Conservation (phyloP, 2,329 filamentous ascomycete species). For the Leptodontidium sp. region DNA sequence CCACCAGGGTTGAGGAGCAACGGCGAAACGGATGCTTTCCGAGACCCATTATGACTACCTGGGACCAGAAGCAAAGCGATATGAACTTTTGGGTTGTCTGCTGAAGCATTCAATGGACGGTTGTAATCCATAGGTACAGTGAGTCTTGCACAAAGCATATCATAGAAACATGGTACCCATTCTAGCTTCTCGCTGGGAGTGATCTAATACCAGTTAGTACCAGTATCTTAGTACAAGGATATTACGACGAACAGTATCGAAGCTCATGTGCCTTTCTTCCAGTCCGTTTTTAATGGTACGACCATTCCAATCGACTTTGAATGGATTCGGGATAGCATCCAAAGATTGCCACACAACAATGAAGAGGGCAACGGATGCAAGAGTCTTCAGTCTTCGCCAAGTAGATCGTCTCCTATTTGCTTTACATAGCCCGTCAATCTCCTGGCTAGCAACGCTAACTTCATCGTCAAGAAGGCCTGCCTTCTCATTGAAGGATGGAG, state of each 20-base stretch:
- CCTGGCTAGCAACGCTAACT: neutral
- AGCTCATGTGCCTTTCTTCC: constrained; percentile 11
- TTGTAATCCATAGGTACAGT: constrained; percentile 58
- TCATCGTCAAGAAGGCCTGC: constrained; percentile 9
- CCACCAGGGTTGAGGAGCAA: constrained; percentile 57
- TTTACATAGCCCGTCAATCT: neutral
- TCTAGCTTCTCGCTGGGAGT: constrained; percentile 53
- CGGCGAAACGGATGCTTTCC: constrained; percentile 50
- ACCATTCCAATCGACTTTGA: neutral
- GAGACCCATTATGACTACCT: constrained; percentile 33
- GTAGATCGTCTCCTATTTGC: neutral
- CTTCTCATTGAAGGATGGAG: constrained; percentile 9
- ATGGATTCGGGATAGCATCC: neutral
- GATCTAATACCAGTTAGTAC: constrained; percentile 47
- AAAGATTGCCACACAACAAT: constrained; percentile 13
- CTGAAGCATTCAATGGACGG: constrained; percentile 49
- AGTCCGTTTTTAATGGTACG: neutral
- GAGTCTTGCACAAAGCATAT: constrained; percentile 51
- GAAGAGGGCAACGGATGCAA: neutral
- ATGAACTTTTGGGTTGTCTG: constrained; percentile 43
- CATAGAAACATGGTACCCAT: constrained; percentile 55
- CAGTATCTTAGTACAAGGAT: neutral
- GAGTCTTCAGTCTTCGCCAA: neutral
- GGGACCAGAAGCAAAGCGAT: constrained; percentile 41
- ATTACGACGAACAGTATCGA: constrained; percentile 1